Evolutionary conservation across 2,329 filamentous ascomycete genomes (phyloP), one percentile per base, ranked within the genome.

Genomic region (Ophiosphaerella narmari): DNA sequence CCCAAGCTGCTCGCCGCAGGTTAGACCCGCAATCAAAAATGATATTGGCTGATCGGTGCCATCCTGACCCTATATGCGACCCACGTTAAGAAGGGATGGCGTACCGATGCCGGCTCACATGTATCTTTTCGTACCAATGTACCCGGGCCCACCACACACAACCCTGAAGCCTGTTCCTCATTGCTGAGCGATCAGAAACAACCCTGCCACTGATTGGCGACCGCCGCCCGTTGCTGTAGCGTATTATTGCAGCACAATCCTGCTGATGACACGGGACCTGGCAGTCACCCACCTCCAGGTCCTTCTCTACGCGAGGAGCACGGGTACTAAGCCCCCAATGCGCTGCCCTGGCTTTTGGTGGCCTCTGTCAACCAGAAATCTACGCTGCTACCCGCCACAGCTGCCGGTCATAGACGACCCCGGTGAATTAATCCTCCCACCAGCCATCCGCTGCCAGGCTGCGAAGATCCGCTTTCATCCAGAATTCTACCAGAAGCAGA

Each of bases 31-130:
- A 71, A 72, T 72, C 65, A 70, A 69, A 66, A 59, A 48, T 45
- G 61, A 71, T 68, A 73, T 74, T 72, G 66, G 63, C 52, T 68
- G 67, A 70, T 67, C 58, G 59, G 64, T 67, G 64, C 65, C 47
- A 67, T 59, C 62, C 67, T 50, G 48, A 51, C 57, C 61, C 61
- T 66, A 67, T 70, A 68, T 56, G 55, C 38, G 53, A 35, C 48
- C 50, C 36, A 57, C 43, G 50, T 63, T 66, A 67, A 62, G 46
- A 37, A 43, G 34, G 35, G 53, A 29, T 54, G 43, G 58, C 60
- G 57, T 65, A 67, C 67, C 63, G 60, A 65, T 63, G 63, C 65
- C 65, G 65, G 66, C 59, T 65, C 55, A 60, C 62, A 67, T 59
- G 66, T 67, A 69, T 58, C 58, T 57, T 61, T 59, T 58, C 45